Conservation (phyloP, 73 alveolate species). For the Uronychia binucleata region DNA sequence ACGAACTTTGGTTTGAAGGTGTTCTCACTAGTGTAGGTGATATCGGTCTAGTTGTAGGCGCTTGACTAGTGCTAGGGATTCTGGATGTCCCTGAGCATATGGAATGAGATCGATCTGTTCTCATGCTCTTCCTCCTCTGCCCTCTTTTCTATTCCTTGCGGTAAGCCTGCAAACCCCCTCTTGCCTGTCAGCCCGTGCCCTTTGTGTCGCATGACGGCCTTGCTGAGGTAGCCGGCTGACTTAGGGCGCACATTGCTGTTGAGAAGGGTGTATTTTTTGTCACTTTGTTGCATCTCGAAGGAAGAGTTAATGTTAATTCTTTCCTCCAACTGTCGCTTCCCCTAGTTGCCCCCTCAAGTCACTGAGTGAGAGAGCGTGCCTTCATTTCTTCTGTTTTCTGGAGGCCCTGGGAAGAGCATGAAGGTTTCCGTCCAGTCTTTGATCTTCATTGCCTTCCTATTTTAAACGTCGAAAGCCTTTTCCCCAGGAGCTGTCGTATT, state of each 20-base stretch:
- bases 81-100: background rate
- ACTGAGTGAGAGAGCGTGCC: no score
- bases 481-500: no score
- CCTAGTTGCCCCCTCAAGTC: no score
- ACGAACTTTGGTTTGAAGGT: background rate
- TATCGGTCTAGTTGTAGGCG: background rate
- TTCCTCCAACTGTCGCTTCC: no score
- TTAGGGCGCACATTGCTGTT: background rate
- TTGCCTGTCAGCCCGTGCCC: background rate
- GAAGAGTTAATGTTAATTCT: background rate
- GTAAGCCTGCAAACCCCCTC: no score
- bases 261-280: background rate
- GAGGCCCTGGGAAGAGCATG: no score
- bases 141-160: no score
- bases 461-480: no score
- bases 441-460: no score
- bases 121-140: background rate
- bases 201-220: background rate
- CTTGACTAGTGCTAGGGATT: background rate
- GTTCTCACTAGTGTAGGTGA: background rate
- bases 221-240: background rate
- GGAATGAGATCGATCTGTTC: background rate
- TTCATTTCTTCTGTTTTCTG: no score
- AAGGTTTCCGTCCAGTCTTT: no score
- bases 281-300: background rate